A percentile compares a stretch with the other conserved stretches of the same genome.
Evolutionary conservation across 2,329 filamentous ascomycete genomes (phyloP).

Genomic region (Volutella citrinella): DNA sequence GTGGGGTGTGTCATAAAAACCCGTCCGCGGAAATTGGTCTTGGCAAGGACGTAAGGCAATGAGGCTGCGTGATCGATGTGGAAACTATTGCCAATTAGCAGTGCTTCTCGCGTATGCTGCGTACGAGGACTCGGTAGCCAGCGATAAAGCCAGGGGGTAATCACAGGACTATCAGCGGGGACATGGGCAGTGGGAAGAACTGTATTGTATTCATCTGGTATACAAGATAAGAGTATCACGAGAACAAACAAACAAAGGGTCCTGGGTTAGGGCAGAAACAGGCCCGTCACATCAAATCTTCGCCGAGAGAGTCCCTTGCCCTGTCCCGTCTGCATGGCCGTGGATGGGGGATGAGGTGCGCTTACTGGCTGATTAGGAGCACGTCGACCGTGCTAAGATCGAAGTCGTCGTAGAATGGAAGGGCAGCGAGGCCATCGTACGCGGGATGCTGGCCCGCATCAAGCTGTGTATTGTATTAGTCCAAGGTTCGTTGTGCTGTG

Average conservation of each 20-base stretch:
- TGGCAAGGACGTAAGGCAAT: conserved; percentile 94
- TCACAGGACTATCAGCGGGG: conserved; percentile 24
- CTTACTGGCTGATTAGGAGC: conserved; percentile 98
- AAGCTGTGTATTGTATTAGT: no score
- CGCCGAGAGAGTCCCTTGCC: no score
- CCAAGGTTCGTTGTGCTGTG: no score
- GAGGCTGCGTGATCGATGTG: conserved; percentile 98
- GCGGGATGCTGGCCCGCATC: conserved; percentile 97
- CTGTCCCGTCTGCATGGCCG: conserved; percentile 26
- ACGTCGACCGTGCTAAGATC: conserved; percentile 96
- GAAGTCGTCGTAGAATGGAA: conserved; percentile 98
- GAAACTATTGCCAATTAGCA: conserved; percentile 62
- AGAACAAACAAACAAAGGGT: conserved; percentile 12
- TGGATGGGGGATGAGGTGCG: conserved; percentile 17
- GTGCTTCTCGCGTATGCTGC: conserved; percentile 7
- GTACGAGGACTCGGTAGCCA: conserved; percentile 11
- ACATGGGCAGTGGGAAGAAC: conserved; percentile 22
- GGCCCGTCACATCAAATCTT: no score
- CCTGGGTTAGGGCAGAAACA: conserved; percentile 9
- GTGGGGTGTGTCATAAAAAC: conserved; percentile 99
- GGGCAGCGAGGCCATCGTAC: conserved; percentile 87
- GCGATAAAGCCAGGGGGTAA: conserved; percentile 22
- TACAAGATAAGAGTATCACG: conserved; percentile 29
- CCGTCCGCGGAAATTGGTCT: conserved; percentile 94
- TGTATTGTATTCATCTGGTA: conserved; percentile 40